Evolutionary conservation across 192 early-diverging fungal genomes (phyloP).

Genomic region (Jimgerdemannia flammicorona): DNA sequence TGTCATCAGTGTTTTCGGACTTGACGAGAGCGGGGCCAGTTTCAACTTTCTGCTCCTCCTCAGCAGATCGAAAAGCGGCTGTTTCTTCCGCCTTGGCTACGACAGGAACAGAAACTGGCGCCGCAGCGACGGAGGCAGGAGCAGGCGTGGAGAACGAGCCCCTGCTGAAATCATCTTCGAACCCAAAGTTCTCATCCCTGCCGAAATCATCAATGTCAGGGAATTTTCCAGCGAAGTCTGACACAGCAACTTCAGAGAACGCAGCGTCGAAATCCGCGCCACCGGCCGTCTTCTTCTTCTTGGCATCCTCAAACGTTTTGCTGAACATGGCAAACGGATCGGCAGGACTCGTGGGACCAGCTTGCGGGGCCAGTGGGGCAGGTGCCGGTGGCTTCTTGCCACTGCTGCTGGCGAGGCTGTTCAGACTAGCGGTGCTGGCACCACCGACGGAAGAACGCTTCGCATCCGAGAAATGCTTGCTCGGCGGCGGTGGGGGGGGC

Average conservation of each 20-base stretch:
- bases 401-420: not conserved
- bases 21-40: not conserved
- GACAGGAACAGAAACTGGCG: not conserved
- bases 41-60: not conserved
- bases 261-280: slow-evolving; percentile 1
- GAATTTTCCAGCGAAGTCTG: not conserved
- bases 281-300: not conserved
- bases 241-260: not conserved
- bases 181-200: not conserved
- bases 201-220: not conserved
- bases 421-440: not conserved
- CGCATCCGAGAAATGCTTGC: not conserved
- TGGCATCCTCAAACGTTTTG: slow-evolving; percentile 5
- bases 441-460: not conserved
- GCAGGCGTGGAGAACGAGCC: not conserved
- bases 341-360: not conserved
- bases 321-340: slow-evolving; percentile 4
- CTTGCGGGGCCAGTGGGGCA: not conserved
- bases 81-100: not conserved
- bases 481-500: not conserved
- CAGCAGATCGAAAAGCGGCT: not conserved
- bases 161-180: not conserved
- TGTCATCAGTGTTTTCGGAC: not conserved
- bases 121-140: not conserved
- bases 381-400: not conserved